Evolutionary conservation across 768 basidiomycete genomes (phyloP).

Genomic region (Daedaleopsis sinensis): DNA sequence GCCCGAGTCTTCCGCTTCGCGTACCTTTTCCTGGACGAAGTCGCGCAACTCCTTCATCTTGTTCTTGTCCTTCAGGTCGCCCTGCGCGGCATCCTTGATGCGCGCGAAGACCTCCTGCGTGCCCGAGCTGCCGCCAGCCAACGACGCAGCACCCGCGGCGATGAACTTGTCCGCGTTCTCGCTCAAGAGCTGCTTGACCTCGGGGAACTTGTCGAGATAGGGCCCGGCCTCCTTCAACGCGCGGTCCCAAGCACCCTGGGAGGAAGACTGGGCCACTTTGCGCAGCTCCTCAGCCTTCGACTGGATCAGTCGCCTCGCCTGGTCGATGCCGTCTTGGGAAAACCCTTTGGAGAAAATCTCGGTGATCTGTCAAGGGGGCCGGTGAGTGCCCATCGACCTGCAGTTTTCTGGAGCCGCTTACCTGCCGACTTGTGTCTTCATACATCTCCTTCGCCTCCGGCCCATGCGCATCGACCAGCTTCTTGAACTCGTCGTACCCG

Average conservation of each 20-base stretch:
- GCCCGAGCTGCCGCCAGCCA: slow-evolving; percentile 14
- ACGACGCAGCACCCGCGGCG: slow-evolving; percentile 18
- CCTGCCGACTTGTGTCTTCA: slow-evolving; percentile 29
- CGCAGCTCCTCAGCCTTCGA: slow-evolving; percentile 30
- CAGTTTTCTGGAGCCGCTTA: not conserved
- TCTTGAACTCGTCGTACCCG: slow-evolving; percentile 33
- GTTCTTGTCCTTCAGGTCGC: slow-evolving; percentile 28
- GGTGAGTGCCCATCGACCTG: not conserved
- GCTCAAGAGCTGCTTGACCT: slow-evolving; percentile 30
- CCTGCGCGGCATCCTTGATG: slow-evolving; percentile 30
- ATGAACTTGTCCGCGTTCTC: slow-evolving; percentile 32
- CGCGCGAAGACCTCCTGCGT: slow-evolving; percentile 29
- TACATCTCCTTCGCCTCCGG: slow-evolving; percentile 37
- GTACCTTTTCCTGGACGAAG: slow-evolving; percentile 30
- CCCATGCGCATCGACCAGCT: slow-evolving; percentile 28
- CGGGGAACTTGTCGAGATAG: slow-evolving; percentile 33
- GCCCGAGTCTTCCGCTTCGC: slow-evolving; percentile 26
- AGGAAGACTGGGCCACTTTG: slow-evolving; percentile 26
- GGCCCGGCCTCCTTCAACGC: slow-evolving; percentile 27
- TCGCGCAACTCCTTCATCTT: slow-evolving; percentile 32
- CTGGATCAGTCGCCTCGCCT: slow-evolving; percentile 29
- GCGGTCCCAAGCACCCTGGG: slow-evolving; percentile 31
- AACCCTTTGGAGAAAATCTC: slow-evolving; percentile 34
- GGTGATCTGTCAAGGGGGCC: slow-evolving; percentile 17
- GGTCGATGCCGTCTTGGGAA: slow-evolving; percentile 27